Conservation (phyloP, 257 asterid species). For the Rhazya stricta region DNA sequence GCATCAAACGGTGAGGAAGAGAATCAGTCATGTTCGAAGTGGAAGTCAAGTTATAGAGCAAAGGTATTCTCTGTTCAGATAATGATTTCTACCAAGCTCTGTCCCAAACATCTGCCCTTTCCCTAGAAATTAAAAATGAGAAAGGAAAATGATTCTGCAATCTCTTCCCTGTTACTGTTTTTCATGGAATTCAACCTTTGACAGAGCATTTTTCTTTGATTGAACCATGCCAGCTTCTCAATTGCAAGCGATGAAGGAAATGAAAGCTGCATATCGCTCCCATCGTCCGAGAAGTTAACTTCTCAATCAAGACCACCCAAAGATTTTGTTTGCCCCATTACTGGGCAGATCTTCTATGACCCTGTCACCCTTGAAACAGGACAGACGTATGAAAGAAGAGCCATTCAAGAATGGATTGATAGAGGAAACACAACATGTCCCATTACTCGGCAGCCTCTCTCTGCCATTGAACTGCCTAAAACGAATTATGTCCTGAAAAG, state of each 20-base stretch:
- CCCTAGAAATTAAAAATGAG: not conserved
- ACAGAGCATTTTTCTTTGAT: slow-evolving; percentile 3
- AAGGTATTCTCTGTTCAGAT: slow-evolving; percentile 35
- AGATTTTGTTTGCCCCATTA: slow-evolving; percentile 81
- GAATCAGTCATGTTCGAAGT: slow-evolving; percentile 25
- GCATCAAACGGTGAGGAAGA: slow-evolving; percentile 28
- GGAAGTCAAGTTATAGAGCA: slow-evolving; percentile 39
- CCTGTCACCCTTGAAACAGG: slow-evolving; percentile 90
- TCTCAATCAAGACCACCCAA: slow-evolving; percentile 84
- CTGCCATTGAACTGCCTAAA: slow-evolving; percentile 62
- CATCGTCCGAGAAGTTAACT: slow-evolving; percentile 51
- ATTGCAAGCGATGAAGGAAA: slow-evolving; percentile 49
- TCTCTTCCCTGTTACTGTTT: not conserved
- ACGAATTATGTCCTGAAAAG: slow-evolving; percentile 81
- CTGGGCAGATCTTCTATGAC: slow-evolving; percentile 71
- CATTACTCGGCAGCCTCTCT: slow-evolving; percentile 73
- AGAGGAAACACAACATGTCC: slow-evolving; percentile 87
- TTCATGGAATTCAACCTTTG: not conserved
- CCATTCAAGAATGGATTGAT: slow-evolving; percentile 84
- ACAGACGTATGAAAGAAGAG: slow-evolving; percentile 80
- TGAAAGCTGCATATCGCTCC: slow-evolving; percentile 46
- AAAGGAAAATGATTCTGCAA: not conserved
- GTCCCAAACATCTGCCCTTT: not conserved
- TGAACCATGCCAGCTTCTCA: slow-evolving; percentile 34
- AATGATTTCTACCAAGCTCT: not conserved